These are phyloP conservation scores for Xanthoceras sorbifolium DNA, from an alignment of 345 rosid species.

Conservation along the genomic window DNA sequence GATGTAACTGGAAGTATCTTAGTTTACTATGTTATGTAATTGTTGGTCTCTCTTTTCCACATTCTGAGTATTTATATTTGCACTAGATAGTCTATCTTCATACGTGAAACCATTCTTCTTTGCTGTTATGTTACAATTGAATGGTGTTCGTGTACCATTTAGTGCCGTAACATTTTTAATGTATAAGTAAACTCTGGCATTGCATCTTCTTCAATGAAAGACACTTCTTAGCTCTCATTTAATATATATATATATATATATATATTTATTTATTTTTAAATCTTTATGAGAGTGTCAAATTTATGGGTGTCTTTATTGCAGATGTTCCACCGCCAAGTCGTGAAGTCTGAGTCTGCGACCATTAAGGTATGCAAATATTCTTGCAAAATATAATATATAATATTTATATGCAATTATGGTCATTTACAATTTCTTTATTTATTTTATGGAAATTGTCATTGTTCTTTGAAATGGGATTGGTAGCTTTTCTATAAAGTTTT, in stretches of 20 bases:
- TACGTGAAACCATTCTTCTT: neutral
- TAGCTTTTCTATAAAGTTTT: neutral
- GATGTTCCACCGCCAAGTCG: conserved; percentile 80
- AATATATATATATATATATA: no score
- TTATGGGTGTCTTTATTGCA: conserved; percentile 39
- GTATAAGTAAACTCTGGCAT: neutral
- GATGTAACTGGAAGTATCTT: neutral
- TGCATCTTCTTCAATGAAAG: neutral
- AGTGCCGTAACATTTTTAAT: neutral
- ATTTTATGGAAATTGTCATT: neutral
- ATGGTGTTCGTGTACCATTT: no score
- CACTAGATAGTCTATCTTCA: neutral
- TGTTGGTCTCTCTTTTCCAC: neutral
- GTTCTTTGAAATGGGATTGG: conserved; percentile 3
- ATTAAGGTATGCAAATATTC: conserved; percentile 55
- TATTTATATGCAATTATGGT: neutral
- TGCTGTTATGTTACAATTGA: neutral
- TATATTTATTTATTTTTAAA: no score
- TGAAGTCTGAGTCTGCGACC: conserved; percentile 93
- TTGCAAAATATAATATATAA: neutral
- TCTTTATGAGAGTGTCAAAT: neutral
- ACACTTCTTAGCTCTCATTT: neutral
- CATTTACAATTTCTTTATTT: neutral
- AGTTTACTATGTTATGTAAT: neutral
- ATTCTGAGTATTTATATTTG: neutral